Evolutionary conservation across 2,329 filamentous ascomycete species (phyloP).

Genomic region (Cylindrodendrum hubeiense): DNA sequence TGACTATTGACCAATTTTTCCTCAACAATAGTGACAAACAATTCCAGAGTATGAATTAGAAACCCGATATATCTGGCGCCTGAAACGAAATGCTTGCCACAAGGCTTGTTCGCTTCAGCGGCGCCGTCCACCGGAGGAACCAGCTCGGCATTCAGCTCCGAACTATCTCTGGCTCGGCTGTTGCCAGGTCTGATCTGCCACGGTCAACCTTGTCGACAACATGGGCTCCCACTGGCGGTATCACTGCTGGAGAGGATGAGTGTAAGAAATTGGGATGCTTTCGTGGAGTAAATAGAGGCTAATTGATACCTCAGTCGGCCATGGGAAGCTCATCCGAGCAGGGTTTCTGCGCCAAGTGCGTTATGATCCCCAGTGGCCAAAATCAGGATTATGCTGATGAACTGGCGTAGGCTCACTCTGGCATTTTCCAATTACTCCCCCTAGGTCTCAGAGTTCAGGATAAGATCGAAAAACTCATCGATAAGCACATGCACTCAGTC

Average conservation of each 20-base stretch:
- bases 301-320: constrained; percentile 62
- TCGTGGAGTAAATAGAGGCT: constrained; percentile 22
- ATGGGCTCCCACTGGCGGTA: constrained; percentile 83
- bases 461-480: constrained; percentile 87
- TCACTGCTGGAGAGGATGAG: constrained; percentile 68
- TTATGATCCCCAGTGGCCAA: constrained; percentile 14
- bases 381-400: constrained; percentile 13
- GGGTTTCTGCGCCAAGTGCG: constrained; percentile 80
- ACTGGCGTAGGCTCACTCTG: constrained; percentile 77
- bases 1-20: background rate
- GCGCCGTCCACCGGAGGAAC: constrained; percentile 20
- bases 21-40: background rate
- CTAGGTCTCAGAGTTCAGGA: constrained; percentile 88
- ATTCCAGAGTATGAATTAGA: constrained; percentile 5
- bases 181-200: constrained; percentile 50
- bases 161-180: constrained; percentile 37
- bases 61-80: background rate
- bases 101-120: constrained; percentile 29
- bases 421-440: constrained; percentile 92
- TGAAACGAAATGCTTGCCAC: constrained; percentile 31
- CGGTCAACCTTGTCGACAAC: constrained; percentile 72
- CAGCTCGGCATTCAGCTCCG: constrained; percentile 28
- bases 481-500: constrained; percentile 86
- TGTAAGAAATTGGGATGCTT: constrained; percentile 50
- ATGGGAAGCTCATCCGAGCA: constrained; percentile 76